Conservation (phyloP, 495 filamentous ascomycete species). For the Penicillium salamii region DNA sequence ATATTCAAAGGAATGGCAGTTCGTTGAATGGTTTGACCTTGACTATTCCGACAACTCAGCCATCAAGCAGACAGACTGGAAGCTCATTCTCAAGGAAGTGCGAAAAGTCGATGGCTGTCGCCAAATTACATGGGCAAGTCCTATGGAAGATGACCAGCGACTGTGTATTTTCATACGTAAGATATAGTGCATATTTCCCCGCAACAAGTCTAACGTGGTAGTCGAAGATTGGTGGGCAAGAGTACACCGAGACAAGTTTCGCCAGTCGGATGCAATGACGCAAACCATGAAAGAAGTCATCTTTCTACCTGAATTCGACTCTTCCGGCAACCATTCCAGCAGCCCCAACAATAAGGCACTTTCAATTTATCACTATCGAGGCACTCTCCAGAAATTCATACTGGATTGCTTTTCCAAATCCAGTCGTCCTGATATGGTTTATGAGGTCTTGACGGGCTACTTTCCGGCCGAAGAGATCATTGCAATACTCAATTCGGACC, state of each 20-base stretch:
- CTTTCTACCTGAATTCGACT: background rate
- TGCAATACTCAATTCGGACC: background rate
- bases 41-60: conserved; percentile 7
- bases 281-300: background rate
- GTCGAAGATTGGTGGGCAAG: background rate
- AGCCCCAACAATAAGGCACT: background rate
- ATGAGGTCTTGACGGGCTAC: conserved; percentile 8
- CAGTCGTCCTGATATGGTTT: background rate
- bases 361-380: background rate
- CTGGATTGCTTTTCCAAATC: conserved; percentile 2
- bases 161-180: conserved; percentile 9
- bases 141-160: conserved; percentile 1
- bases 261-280: background rate
- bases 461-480: conserved; percentile 1
- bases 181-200: background rate
- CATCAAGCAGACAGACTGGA: conserved; percentile 3
- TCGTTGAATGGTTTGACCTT: conserved; percentile 6
- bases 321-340: background rate
- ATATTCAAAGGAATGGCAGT: background rate
- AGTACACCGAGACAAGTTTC: conserved; percentile 1
- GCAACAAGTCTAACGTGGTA: too few species aligned
- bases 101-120: conserved; percentile 3
- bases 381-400: background rate
- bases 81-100: conserved; percentile 5
- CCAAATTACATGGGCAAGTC: conserved; percentile 5